Percentiles rank a stretch among this genome's conserved stretches.
Conservation (phyloP, 2,329 filamentous ascomycete species). For the Anisogramma anomala region DNA sequence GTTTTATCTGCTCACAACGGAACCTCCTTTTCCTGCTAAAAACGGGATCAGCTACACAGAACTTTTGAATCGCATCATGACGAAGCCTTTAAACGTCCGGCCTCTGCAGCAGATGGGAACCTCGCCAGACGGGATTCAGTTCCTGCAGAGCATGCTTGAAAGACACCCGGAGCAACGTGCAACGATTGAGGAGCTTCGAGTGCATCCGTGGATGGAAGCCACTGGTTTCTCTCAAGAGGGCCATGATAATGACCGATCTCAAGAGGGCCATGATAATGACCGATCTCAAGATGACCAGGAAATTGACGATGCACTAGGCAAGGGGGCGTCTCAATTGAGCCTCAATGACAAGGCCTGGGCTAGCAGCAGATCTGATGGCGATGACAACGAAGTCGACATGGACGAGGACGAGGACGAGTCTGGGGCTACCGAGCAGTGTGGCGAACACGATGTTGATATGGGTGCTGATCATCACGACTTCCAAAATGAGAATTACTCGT, state of each 20-base stretch:
- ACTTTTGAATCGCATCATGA: slow-evolving; percentile 81
- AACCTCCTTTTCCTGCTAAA: slow-evolving; percentile 70
- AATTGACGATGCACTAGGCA: slow-evolving; percentile 47
- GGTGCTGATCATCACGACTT: slow-evolving; percentile 48
- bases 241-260: slow-evolving; percentile 23
- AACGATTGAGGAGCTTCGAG: slow-evolving; percentile 57
- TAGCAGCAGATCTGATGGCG: slow-evolving; percentile 20
- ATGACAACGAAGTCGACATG: neutral
- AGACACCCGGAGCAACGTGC: slow-evolving; percentile 69
- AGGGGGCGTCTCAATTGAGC: slow-evolving; percentile 52
- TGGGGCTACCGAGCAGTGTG: slow-evolving; percentile 10
- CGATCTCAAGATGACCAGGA: slow-evolving; percentile 51
- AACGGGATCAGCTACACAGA: slow-evolving; percentile 65
- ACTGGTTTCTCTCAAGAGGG: slow-evolving; percentile 24
- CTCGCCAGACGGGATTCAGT: slow-evolving; percentile 58
- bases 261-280: slow-evolving; percentile 19
- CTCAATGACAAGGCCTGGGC: slow-evolving; percentile 33
- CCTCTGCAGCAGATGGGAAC: slow-evolving; percentile 49
- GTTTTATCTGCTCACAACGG: slow-evolving; percentile 71
- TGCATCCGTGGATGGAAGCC: slow-evolving; percentile 59
- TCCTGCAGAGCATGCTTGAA: slow-evolving; percentile 68
- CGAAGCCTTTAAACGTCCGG: slow-evolving; percentile 52
- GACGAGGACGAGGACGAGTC: slow-evolving; percentile 18
- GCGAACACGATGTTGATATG: slow-evolving; percentile 25
- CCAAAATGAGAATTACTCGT: slow-evolving; percentile 68